These are phyloP conservation scores for Monosporascus sp. DNA, from an alignment of 2,329 filamentous ascomycete genomes.

Conservation along the genomic window DNA sequence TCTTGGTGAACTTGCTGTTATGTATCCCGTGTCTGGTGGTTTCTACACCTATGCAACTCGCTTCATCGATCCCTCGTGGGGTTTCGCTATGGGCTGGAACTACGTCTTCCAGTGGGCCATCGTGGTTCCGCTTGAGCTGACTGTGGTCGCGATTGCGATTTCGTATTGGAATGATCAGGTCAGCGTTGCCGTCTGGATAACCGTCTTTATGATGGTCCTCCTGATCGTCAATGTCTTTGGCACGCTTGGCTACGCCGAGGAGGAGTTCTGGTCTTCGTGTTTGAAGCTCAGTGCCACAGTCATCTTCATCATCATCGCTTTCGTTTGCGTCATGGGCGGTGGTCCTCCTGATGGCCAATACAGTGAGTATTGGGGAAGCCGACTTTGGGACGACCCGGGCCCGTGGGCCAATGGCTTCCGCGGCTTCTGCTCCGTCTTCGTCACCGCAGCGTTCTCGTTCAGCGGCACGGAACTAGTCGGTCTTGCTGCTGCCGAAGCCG, in stretches of 20 bases:
- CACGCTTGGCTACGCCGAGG: slow-evolving; percentile 49
- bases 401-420: slow-evolving; percentile 69
- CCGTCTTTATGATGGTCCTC: slow-evolving; percentile 47
- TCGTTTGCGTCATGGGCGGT: slow-evolving; percentile 55
- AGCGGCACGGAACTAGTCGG: slow-evolving; percentile 71
- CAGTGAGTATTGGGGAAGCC: slow-evolving; percentile 42
- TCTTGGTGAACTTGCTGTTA: slow-evolving; percentile 45
- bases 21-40: slow-evolving; percentile 46
- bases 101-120: slow-evolving; percentile 45
- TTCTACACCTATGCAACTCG: slow-evolving; percentile 45
- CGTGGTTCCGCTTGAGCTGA: slow-evolving; percentile 42
- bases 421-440: slow-evolving; percentile 66
- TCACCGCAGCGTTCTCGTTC: slow-evolving; percentile 69
- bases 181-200: slow-evolving; percentile 47
- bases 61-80: slow-evolving; percentile 47
- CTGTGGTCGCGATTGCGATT: slow-evolving; percentile 43
- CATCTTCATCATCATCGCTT: slow-evolving; percentile 59
- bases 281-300: slow-evolving; percentile 54
- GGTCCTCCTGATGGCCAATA: slow-evolving; percentile 46
- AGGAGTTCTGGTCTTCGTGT: slow-evolving; percentile 54
- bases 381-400: slow-evolving; percentile 44
- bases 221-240: slow-evolving; percentile 52
- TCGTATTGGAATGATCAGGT: slow-evolving; percentile 42
- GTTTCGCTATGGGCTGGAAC: slow-evolving; percentile 35
- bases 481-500: slow-evolving; percentile 65